Conservation (phyloP, 2,329 filamentous ascomycete species). For the Ophiocordyceps camponoti-floridani region DNA sequence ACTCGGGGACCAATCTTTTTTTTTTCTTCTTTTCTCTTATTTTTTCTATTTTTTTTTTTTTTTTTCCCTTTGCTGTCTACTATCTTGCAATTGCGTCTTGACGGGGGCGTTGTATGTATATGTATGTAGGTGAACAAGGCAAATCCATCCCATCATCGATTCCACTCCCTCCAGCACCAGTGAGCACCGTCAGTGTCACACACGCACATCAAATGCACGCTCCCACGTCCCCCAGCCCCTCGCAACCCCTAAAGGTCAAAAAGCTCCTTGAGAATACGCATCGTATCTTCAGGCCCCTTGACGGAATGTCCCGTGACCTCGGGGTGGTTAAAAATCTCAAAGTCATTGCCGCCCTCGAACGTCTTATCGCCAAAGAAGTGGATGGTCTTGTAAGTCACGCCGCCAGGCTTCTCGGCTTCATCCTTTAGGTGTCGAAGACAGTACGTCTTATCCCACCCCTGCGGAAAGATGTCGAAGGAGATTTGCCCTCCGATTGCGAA, state of each 20-base stretch:
- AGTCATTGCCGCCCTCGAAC: conserved; percentile 80
- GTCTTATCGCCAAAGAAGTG: conserved; percentile 99
- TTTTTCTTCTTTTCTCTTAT: no score
- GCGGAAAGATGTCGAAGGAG: conserved; percentile 95
- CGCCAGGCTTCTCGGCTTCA: conserved; percentile 52
- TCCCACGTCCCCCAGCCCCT: no score
- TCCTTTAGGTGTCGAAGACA: conserved; percentile 74
- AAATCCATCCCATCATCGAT: no score
- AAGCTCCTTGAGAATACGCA: conserved; percentile 59
- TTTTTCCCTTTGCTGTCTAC: no score
- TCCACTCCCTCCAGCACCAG: no score
- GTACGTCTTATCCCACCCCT: conserved; percentile 98
- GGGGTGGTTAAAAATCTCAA: conserved; percentile 73
- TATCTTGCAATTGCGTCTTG: no score
- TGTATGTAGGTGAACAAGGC: no score
- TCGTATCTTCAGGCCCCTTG: conserved; percentile 64
- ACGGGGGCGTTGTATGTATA: no score
- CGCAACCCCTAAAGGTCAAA: conserved; percentile 44
- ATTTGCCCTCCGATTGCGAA: conserved; percentile 95
- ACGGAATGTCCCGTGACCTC: conserved; percentile 78
- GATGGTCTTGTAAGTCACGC: conserved; percentile 66
- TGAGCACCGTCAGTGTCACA: no score
- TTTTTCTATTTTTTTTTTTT: background rate
- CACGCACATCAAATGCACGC: no score
- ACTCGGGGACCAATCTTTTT: background rate